Conservation (phyloP, 2,329 filamentous ascomycete species). For the Sclerotinia glacialis region DNA sequence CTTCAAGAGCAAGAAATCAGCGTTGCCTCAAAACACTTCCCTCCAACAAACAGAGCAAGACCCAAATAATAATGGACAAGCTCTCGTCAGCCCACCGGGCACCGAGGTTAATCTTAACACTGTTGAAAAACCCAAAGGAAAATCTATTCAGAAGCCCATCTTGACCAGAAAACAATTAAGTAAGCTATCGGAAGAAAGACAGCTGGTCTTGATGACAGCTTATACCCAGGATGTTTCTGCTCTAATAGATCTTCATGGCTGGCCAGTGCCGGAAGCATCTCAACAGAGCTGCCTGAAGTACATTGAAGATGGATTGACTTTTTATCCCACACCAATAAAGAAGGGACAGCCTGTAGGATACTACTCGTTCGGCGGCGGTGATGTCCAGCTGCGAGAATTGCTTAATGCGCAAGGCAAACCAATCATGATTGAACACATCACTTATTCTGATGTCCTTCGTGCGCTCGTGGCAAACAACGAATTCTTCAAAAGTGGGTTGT, state of each 20-base stretch:
- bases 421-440: constrained; percentile 22
- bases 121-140: neutral
- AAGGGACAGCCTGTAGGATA: neutral
- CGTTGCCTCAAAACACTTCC: neutral
- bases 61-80: constrained; percentile 6
- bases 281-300: neutral
- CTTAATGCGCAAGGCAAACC: constrained; percentile 14
- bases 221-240: constrained; percentile 4
- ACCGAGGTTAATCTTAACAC: neutral
- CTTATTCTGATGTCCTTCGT: constrained; percentile 14
- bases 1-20: constrained; percentile 36
- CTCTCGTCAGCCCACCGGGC: neutral
- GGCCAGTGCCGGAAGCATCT: constrained; percentile 18
- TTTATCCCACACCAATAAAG: constrained; percentile 6
- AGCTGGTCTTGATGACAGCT: neutral
- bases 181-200: neutral
- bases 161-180: neutral
- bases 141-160: neutral
- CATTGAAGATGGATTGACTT: constrained; percentile 3
- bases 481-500: neutral
- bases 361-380: constrained; percentile 4
- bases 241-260: constrained; percentile 16
- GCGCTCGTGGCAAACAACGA: constrained; percentile 21
- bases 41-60: neutral
- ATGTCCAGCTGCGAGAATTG: constrained; percentile 8